phyloP scores from a whole-genome alignment of 306 rosid genomes.

The Fragaria iinumae region DNA sequence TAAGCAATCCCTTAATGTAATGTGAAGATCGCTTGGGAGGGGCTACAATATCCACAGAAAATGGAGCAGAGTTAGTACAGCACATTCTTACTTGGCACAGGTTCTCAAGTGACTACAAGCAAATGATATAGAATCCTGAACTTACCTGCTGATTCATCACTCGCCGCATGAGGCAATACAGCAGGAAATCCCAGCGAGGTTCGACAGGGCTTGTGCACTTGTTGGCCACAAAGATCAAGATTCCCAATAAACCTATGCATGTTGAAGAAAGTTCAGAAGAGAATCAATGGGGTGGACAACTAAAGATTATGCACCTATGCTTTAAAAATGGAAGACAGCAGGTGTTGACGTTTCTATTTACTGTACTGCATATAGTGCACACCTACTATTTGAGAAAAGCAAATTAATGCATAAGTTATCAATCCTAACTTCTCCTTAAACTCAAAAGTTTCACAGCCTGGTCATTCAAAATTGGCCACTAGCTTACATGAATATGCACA shows the following conservation, averaged over 20 bases:
- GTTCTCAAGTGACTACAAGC: background rate
- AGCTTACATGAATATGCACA: background rate
- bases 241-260: constrained; percentile 72
- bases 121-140: constrained; percentile 18
- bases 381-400: background rate
- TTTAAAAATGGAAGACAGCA: background rate
- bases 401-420: background rate
- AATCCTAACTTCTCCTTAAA: background rate
- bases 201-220: constrained; percentile 76
- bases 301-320: too few relatives aligned
- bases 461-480: background rate
- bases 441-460: background rate
- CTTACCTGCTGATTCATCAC: constrained; percentile 87
- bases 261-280: constrained; percentile 11
- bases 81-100: background rate
- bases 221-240: constrained; percentile 89
- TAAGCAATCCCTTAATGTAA: constrained; percentile 67
- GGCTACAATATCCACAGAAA: constrained; percentile 46
- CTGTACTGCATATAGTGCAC: background rate
- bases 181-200: constrained; percentile 96
- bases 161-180: constrained; percentile 80
- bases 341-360: background rate
- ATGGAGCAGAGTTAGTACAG: constrained; percentile 8
- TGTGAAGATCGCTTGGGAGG: constrained; percentile 71
- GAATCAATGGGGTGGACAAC: too few relatives aligned